A percentile compares a stretch with the other conserved stretches of the same genome.
Evolutionary conservation across 306 rosid species (phyloP).

Genomic region (Ziziphus jujuba): DNA sequence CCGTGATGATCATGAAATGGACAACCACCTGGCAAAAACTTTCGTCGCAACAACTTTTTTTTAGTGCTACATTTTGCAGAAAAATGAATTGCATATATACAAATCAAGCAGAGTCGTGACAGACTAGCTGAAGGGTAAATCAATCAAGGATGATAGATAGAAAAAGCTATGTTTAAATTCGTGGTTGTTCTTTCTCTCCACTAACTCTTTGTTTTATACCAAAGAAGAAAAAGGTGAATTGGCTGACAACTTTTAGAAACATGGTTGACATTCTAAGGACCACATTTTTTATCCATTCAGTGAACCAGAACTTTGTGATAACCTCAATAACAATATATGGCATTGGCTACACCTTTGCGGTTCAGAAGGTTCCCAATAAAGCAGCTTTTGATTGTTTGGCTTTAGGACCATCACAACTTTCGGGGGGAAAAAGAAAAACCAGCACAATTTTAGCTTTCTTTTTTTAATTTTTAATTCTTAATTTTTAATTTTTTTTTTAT

Average conservation of each 20-base stretch:
- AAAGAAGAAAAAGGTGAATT: constrained; percentile 18
- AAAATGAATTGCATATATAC: too few relatives aligned
- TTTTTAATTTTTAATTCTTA: too few relatives aligned
- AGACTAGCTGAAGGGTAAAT: too few relatives aligned
- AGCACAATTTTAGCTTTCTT: not conserved
- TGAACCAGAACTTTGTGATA: constrained; percentile 27
- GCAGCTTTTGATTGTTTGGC: too few relatives aligned
- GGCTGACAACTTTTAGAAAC: constrained; percentile 8
- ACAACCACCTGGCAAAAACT: constrained; percentile 31
- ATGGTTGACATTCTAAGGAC: constrained; percentile 41
- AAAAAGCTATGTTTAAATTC: too few relatives aligned
- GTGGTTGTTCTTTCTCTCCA: constrained; percentile 8
- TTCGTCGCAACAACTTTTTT: constrained; percentile 18
- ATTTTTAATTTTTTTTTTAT: constrained; percentile 1
- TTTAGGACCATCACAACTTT: constrained; percentile 21
- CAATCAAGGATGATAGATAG: too few relatives aligned
- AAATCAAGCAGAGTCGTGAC: too few relatives aligned
- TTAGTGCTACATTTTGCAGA: not conserved
- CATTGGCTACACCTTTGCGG: constrained; percentile 30
- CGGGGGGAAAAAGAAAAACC: not conserved
- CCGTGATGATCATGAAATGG: constrained; percentile 24
- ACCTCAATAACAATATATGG: not conserved
- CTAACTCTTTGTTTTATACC: constrained; percentile 18
- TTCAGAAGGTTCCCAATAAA: constrained; percentile 15
- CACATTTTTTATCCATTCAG: constrained; percentile 19